Evolutionary conservation across 2,329 filamentous ascomycete species (phyloP), one percentile per base, ranked within the genome.

Genomic region (Xenosphaeropsis pyriputrescens): DNA sequence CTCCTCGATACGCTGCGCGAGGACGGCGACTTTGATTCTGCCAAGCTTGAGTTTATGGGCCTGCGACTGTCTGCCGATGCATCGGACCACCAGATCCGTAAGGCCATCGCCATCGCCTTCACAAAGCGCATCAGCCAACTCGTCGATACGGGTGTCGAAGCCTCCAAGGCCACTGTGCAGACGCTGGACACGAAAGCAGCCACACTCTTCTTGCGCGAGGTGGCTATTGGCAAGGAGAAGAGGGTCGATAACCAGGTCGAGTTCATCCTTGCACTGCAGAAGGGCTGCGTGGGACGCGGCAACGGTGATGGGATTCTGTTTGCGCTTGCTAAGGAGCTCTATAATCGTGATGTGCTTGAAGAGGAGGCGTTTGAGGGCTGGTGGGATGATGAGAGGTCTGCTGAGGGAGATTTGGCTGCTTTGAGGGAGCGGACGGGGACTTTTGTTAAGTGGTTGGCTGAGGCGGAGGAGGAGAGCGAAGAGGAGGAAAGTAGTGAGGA

Each of bases 11-110:
- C 85, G 17, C 68, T 96, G 32, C 79, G 81, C 37, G 80, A 78
- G 16, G 72, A 74, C 12, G 73, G 76, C 9, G 84, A 93, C 54
- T 91, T 93, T 45, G 88, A 94, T 51, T 68, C 67, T 2, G 72
- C 75, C 36, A 85, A 89, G 55, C 72, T 96, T 26, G 91, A 98
- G 56, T 82, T 98, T 44, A 93, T 88, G 65, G 84, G 85, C 34
- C 68, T 96, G n/a, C 80, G 89, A 9, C 84, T 98, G 57, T 81
- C 79, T 39, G 85, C 83, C 50, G 85, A 96, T 51, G 91, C 91
- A 2, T 88, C 85, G 1, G 89, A 94, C 52, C 72, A 79, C 46
- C 82, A 91, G 57, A 84, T 96, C 51, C 83, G 89, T 33, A 79
- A 80, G 26, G 86, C 91, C 13, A 79, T 96, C 17, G 85, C 85